Conservation (phyloP, 805 yeast genomes). For the Lipomyces yamadae region DNA sequence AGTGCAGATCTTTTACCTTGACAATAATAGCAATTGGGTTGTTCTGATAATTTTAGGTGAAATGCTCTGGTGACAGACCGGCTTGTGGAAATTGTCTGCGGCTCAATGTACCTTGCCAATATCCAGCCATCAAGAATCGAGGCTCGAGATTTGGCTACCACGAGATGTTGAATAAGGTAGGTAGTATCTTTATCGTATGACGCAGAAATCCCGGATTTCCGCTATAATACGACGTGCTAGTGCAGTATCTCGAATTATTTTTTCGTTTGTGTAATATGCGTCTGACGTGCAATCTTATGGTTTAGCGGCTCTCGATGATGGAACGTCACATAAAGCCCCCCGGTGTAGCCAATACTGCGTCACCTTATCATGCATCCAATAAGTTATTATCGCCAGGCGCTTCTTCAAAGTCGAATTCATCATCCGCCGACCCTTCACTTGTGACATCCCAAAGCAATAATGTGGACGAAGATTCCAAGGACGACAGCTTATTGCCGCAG, state of each 20-base stretch:
- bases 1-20: neutral
- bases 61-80: constrained; percentile 48
- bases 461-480: neutral
- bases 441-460: constrained; percentile 5
- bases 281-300: neutral
- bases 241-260: too few relatives aligned
- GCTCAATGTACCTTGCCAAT: constrained; percentile 44
- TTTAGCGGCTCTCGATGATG: constrained; percentile 38
- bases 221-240: neutral
- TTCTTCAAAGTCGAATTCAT: constrained; percentile 10
- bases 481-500: neutral
- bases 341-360: constrained; percentile 25
- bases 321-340: constrained; percentile 38
- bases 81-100: constrained; percentile 47
- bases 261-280: neutral
- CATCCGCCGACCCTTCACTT: neutral
- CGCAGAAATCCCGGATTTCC: neutral
- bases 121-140: constrained; percentile 46
- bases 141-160: constrained; percentile 47
- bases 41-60: constrained; percentile 36
- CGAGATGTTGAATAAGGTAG: constrained; percentile 42
- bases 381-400: constrained; percentile 10
- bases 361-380: constrained; percentile 30
- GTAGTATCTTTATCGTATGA: too few relatives aligned
- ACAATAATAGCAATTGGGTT: neutral